These are phyloP conservation scores for Zygnema circumcarinatum DNA, from an alignment of 139 green algal genomes.

Conservation along the genomic window DNA sequence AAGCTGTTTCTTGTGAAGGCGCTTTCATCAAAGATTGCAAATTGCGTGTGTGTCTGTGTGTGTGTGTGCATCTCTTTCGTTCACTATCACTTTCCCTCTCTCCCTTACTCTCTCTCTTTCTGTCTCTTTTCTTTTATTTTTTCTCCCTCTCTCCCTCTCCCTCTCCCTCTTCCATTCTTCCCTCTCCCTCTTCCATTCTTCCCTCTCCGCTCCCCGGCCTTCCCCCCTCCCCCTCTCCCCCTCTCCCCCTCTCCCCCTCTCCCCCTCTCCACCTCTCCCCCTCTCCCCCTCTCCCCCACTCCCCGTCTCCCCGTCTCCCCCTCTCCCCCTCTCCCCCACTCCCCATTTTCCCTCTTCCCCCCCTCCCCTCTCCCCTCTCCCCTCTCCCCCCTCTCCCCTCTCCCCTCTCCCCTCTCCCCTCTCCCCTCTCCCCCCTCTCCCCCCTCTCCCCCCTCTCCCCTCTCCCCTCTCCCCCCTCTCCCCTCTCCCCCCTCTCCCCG, in stretches of 20 bases:
- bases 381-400: neutral
- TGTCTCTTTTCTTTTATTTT: no score
- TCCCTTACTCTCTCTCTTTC: conserved; percentile 2
- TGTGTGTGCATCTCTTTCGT: no score
- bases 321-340: neutral
- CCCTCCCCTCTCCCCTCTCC: neutral
- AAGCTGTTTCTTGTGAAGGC: neutral
- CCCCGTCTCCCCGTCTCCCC: neutral
- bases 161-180: neutral
- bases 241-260: neutral
- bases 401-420: neutral
- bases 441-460: neutral
- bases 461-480: neutral
- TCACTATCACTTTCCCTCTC: conserved; percentile 5
- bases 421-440: neutral
- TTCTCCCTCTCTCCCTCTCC: conserved; percentile 10
- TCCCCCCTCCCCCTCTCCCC: neutral
- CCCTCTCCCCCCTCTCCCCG: neutral
- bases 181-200: neutral
- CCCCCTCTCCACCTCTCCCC: neutral
- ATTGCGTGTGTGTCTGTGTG: no score
- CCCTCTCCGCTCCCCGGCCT: neutral
- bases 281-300: conserved; percentile 3
- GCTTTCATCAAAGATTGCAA: neutral
- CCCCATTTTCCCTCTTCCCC: neutral